A percentile compares a stretch with the other conserved stretches of the same genome.
Evolutionary conservation across 257 asterid species (phyloP).

Genomic region (Nicotiana attenuata): DNA sequence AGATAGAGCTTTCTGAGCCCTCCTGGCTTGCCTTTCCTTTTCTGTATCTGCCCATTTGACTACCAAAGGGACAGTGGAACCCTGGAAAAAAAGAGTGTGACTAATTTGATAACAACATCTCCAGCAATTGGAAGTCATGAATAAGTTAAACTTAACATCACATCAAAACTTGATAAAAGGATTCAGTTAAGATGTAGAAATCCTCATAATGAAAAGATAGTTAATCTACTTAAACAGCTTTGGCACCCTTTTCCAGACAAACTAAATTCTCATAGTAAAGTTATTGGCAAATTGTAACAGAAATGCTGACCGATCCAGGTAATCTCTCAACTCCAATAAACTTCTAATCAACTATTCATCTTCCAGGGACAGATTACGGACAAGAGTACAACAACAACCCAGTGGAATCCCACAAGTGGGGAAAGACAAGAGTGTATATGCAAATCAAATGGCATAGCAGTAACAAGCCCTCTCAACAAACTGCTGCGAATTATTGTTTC

Average conservation of each 20-base stretch:
- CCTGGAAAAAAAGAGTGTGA: slow-evolving; percentile 33
- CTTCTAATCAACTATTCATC: neutral
- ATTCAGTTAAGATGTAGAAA: neutral
- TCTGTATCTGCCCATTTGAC: slow-evolving; percentile 99
- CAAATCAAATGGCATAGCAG: neutral
- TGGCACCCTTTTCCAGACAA: neutral
- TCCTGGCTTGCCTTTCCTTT: slow-evolving; percentile 87
- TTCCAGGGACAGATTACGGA: neutral
- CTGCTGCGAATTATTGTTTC: neutral
- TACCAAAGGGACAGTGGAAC: slow-evolving; percentile 87
- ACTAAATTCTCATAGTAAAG: neutral
- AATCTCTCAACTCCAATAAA: neutral
- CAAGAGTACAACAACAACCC: neutral
- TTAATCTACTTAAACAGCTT: neutral
- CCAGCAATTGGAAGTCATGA: neutral
- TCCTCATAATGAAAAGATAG: neutral
- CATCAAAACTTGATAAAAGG: neutral
- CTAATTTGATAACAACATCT: slow-evolving; percentile 4
- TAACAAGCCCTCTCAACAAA: neutral
- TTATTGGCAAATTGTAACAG: neutral
- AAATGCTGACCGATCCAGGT: neutral
- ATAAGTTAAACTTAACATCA: neutral
- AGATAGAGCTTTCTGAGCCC: slow-evolving; percentile 81
- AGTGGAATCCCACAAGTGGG: too few relatives aligned
- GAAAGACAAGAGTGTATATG: neutral